Evolutionary conservation across 345 rosid species (phyloP).

Genomic region (Microthlaspi erraticum): DNA sequence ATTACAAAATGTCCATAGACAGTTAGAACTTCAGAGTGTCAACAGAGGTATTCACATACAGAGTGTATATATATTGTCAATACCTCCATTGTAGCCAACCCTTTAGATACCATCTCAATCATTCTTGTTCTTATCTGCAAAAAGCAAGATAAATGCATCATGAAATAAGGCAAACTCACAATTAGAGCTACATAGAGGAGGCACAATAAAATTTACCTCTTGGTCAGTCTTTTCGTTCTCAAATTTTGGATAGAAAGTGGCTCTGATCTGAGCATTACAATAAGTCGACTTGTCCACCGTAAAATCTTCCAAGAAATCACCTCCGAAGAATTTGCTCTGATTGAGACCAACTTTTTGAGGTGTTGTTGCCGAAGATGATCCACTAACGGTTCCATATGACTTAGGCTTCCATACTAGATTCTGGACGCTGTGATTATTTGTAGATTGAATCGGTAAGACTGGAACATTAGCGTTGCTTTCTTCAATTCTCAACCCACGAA

Average conservation of each 20-base stretch:
- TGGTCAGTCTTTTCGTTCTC: conserved; percentile 99
- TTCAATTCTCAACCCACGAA: conserved; percentile 58
- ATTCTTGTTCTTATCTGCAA: conserved; percentile 80
- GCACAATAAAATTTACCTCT: conserved; percentile 57
- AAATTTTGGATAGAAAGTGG: conserved; percentile 95
- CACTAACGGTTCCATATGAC: conserved; percentile 63
- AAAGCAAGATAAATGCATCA: conserved; percentile 16
- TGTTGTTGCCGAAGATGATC: conserved; percentile 35
- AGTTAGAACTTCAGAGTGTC: conserved; percentile 19
- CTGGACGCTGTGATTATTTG: conserved; percentile 42
- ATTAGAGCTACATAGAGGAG: not conserved
- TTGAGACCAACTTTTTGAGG: conserved; percentile 23
- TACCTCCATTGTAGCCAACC: conserved; percentile 90
- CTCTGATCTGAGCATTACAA: conserved; percentile 80
- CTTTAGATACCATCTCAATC: conserved; percentile 90
- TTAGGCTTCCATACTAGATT: conserved; percentile 58
- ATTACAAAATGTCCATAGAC: conserved; percentile 26
- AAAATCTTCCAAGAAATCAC: conserved; percentile 61
- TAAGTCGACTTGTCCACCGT: conserved; percentile 68
- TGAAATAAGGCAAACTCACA: conserved; percentile 8
- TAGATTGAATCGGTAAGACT: conserved; percentile 26
- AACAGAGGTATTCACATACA: conserved; percentile 2
- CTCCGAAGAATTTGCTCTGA: conserved; percentile 57
- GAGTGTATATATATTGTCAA: conserved; percentile 8
- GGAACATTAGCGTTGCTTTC: conserved; percentile 45